These are phyloP conservation scores for Talaromyces pinophilus DNA, from an alignment of 2,329 filamentous ascomycete species.

Conservation along the genomic window DNA sequence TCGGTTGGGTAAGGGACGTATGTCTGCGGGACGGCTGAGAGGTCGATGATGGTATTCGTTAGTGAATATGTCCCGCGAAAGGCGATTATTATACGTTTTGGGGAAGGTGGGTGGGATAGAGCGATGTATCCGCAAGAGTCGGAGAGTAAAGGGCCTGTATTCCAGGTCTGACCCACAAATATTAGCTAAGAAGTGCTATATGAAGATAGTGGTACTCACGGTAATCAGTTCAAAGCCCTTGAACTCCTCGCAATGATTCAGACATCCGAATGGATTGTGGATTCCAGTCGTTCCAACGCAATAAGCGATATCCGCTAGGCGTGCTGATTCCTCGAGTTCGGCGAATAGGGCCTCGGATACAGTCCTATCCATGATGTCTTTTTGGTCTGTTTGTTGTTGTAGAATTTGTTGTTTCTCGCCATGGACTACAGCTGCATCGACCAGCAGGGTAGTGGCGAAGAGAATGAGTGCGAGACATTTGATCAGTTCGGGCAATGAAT, in stretches of 20 bases:
- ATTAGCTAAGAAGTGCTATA: not conserved
- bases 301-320: slow-evolving; percentile 91
- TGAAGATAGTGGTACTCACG: slow-evolving; percentile 28
- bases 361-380: not conserved
- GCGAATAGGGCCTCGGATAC: slow-evolving; percentile 69
- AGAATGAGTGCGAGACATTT: not conserved
- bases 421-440: not conserved
- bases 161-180: slow-evolving; percentile 65
- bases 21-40: slow-evolving; percentile 84
- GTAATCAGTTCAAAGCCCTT: slow-evolving; percentile 73
- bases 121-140: slow-evolving; percentile 95
- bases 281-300: slow-evolving; percentile 87
- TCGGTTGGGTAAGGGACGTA: slow-evolving; percentile 79
- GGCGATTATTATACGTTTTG: slow-evolving; percentile 73
- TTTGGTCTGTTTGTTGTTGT: not conserved
- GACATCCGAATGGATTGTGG: slow-evolving; percentile 77
- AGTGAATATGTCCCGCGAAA: slow-evolving; percentile 95
- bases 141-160: slow-evolving; percentile 80
- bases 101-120: slow-evolving; percentile 68
- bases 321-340: slow-evolving; percentile 82
- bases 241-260: slow-evolving; percentile 83
- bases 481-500: not conserved
- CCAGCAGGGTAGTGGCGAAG: not conserved
- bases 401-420: not conserved
- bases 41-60: slow-evolving; percentile 84